Evolutionary conservation across 176 grass and related monocot genomes (phyloP), one percentile per base, ranked within the genome.

Genomic region (Dactylis glomerata): DNA sequence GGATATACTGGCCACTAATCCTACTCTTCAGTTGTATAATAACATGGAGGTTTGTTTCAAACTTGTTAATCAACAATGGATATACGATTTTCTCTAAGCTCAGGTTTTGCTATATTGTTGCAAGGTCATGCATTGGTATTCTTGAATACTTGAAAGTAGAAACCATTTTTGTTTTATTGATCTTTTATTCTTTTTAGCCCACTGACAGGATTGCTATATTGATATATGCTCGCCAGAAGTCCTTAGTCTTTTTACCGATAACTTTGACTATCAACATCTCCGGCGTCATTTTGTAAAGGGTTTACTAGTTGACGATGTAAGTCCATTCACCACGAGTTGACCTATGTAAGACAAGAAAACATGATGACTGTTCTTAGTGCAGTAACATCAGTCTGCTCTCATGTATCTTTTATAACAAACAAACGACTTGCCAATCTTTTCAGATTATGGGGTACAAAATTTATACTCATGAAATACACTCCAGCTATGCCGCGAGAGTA

Each of bases 151-250:
- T 54, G 5, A 44, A 19, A 27, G n/a, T n/a, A n/a, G n/a, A n/a
- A n/a, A n/a, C n/a, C n/a, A n/a, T n/a, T n/a, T n/a, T n/a, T n/a
- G n/a, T n/a, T n/a, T n/a, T n/a, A n/a, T n/a, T n/a, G n/a, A n/a
- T n/a, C 20, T 27, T 22, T 52, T 8, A 30, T 28, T n/a, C 31
- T 24, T 70, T 69, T 80, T 46, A 19, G 38, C n/a, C n/a, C n/a
- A n/a, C n/a, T n/a, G 89, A 26, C 80, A 99, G 93, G 96, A 99
- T 81, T 99, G 96, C 75, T 99, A 94, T 81, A 94, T 99, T 75
- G 96, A 99, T 88, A 96, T 99, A 74, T 99, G 96, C 91, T 96
- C 96, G 38, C 90, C 91, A n/a, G 93, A 99, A 77, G 93, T 99
- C 73, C 82, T 99, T 31, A 99, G 91, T 71, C 90, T 99, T 82